Evolutionary conservation across 257 asterid genomes (phyloP).

Genomic region (Solanum bukasovii): DNA sequence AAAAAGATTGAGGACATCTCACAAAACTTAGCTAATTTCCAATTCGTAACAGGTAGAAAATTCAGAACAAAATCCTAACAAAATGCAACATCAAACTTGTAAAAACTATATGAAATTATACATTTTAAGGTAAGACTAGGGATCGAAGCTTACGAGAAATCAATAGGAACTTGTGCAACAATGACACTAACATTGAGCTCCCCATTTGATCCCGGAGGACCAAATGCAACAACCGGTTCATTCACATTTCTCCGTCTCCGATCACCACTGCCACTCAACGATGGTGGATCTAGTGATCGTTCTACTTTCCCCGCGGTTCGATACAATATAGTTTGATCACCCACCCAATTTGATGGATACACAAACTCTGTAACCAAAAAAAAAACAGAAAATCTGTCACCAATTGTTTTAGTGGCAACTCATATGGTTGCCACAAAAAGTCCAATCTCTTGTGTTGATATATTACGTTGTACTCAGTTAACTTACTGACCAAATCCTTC

Average conservation of each 20-base stretch:
- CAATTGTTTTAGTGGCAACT: background rate
- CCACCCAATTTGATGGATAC: constrained; percentile 81
- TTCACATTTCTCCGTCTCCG: constrained; percentile 31
- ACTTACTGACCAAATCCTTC: constrained; percentile 66
- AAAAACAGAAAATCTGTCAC: background rate
- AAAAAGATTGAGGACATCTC: background rate
- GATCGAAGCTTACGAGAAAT: constrained; percentile 61
- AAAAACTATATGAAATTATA: background rate
- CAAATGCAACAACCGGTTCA: constrained; percentile 80
- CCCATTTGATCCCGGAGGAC: constrained; percentile 91
- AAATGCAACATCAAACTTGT: background rate
- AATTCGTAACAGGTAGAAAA: too few species aligned
- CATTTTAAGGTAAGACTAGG: background rate
- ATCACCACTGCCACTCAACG: constrained; percentile 15
- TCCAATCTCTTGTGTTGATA: background rate
- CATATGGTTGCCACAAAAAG: background rate
- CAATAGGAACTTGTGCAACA: constrained; percentile 57
- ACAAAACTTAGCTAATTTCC: background rate
- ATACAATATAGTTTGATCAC: constrained; percentile 69
- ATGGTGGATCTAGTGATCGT: constrained; percentile 64
- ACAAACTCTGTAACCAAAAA: constrained; percentile 41
- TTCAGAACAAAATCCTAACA: background rate
- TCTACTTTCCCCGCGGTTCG: constrained; percentile 78
- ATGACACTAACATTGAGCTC: constrained; percentile 92
- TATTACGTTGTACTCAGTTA: background rate